Base-by-base conservation (phyloP, 805 yeast species). In the Suhomyces sp. region DNA sequence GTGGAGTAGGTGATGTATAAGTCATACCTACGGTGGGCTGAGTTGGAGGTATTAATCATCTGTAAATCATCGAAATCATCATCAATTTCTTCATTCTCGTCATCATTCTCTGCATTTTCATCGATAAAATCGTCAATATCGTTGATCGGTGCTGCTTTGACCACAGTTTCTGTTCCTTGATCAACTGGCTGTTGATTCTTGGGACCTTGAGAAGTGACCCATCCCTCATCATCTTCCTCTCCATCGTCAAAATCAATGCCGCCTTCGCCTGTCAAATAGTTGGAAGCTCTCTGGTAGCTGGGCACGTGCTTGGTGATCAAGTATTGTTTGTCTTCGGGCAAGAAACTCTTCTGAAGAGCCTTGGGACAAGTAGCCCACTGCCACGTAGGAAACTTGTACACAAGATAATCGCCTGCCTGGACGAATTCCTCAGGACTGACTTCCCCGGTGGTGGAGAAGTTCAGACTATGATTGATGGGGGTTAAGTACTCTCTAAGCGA, bases 351-450 rank as follows among this genome's bases (percentile, higher is more conserved):
- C 31, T 51, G 61, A 33, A 64, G 50, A 28, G 39, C 48, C 33
- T 56, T 52, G 20, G 72, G 64, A 35, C 64, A 53, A 6, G 56
- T 28, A 17, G 61, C 53, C 98, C 98, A 93, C 43, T 80, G 79
- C 98, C 98, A 93, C 1, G 98, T 93, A 2, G 98, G 98, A 57
- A 93, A 93, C 68, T 83, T 86, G 60, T 79, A 81, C 20, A 82
- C 90, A 39, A 93, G 65, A 59, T 88, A 93, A 58, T 93, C 97
- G 15, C 98, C 98, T 3, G 98, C 97, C 36, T 68, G 70, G 7
- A 88, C 91, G 63, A 93, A 93, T 58, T 93, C 98, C 35, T 87
- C 95, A 1, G 98, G 98, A 1, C 96, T 86, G 33, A 93, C 81
- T 56, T 91, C 93, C 4, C 98, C 98, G 0, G 96, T 85, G 31